A percentile compares a stretch with the other conserved stretches of the same genome.
phyloP scores from a whole-genome alignment of 495 filamentous ascomycete species.

The Xeromyces bisporus region DNA sequence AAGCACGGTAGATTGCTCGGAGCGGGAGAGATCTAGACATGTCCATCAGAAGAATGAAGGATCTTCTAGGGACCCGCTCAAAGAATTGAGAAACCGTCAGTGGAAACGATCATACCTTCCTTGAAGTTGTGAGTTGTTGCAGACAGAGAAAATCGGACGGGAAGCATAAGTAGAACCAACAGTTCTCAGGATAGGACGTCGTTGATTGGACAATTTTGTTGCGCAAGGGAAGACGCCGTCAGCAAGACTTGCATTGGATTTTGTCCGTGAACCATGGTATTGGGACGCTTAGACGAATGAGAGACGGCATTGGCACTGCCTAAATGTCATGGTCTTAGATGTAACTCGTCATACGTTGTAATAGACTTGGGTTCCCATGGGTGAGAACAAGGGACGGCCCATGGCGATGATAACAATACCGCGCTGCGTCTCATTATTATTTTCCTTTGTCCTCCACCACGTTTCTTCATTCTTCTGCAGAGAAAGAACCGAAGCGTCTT shows the following conservation, averaged over 20 bases:
- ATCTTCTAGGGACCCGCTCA: not conserved
- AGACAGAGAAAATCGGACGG: no score
- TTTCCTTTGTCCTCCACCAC: no score
- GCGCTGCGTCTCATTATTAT: no score
- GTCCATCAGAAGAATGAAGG: not conserved
- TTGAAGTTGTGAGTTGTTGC: no score
- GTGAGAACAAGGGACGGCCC: no score
- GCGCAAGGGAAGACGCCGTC: conserved; percentile 7
- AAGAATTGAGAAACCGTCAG: conserved; percentile 1
- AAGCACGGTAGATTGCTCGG: not conserved
- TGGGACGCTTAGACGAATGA: conserved; percentile 10
- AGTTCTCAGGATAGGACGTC: conserved; percentile 1
- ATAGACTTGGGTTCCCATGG: no score
- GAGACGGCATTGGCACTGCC: conserved; percentile 6
- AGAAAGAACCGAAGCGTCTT: no score
- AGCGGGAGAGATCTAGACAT: not conserved
- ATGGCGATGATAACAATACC: no score
- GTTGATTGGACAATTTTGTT: conserved; percentile 11
- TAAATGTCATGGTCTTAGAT: conserved; percentile 9
- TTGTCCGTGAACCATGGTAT: conserved; percentile 10
- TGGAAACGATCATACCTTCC: no score
- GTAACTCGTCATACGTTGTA: no score
- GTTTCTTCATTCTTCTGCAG: no score
- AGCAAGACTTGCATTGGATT: conserved; percentile 10
- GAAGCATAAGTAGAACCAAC: no score